Conservation (phyloP, 805 yeast species). For the Candida golubevii region DNA sequence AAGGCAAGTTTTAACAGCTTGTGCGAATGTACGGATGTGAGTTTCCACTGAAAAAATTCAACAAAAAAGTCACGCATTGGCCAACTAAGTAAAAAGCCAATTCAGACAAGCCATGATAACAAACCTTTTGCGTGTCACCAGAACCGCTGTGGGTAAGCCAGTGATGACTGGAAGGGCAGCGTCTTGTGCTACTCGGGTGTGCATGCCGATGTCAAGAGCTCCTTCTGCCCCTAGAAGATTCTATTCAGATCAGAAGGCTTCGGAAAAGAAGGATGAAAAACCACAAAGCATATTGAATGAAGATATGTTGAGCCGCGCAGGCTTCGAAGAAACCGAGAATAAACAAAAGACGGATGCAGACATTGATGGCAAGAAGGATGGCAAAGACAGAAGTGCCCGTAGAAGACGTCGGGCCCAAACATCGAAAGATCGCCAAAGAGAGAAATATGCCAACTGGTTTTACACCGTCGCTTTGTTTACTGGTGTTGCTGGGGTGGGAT, state of each 20-base stretch:
- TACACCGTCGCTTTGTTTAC: conserved; percentile 58
- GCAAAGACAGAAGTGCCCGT: conserved; percentile 15
- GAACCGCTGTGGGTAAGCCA: conserved; percentile 3
- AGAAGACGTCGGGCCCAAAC: conserved; percentile 47
- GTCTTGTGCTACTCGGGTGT: neutral
- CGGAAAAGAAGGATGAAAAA: conserved; percentile 20
- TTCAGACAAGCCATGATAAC: conserved; percentile 6
- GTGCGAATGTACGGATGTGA: conserved; percentile 12
- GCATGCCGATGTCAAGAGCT: neutral
- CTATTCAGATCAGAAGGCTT: conserved; percentile 13
- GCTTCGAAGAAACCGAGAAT: conserved; percentile 51
- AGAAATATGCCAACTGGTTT: conserved; percentile 70
- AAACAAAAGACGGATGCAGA: conserved; percentile 15
- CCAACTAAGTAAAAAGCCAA: neutral
- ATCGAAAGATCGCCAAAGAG: conserved; percentile 77
- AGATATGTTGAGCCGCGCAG: conserved; percentile 78
- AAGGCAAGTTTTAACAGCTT: no score
- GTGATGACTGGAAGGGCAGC: neutral
- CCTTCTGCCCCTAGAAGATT: conserved; percentile 3
- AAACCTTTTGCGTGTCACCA: conserved; percentile 11
- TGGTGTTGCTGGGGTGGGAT: conserved; percentile 51
- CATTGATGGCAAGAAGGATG: conserved; percentile 13
- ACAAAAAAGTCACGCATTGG: neutral
- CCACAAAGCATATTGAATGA: conserved; percentile 65
- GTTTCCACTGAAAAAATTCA: conserved; percentile 3